These are phyloP conservation scores for Helianthus tuberosus DNA, from an alignment of 129 eudicot genomes.

Conservation along the genomic window DNA sequence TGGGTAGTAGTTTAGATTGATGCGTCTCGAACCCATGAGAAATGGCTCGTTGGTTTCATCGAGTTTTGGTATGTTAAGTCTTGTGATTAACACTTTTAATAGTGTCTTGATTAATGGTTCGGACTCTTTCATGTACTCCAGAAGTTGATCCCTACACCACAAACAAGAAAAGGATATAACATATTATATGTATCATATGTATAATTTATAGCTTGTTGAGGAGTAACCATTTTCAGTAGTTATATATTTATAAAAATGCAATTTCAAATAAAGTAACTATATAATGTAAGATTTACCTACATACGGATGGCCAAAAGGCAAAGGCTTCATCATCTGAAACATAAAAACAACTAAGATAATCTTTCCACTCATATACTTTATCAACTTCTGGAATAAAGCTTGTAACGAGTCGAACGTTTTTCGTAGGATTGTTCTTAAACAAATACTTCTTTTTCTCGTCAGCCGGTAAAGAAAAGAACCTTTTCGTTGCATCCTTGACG, in stretches of 20 bases:
- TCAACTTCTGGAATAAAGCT: constrained; percentile 61
- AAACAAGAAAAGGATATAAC: background rate
- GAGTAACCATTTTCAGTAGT: too few relatives aligned
- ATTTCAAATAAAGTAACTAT: too few relatives aligned
- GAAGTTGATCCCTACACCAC: constrained; percentile 39
- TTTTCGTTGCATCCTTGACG: constrained; percentile 46
- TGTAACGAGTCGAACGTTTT: constrained; percentile 39
- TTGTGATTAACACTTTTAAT: constrained; percentile 36
- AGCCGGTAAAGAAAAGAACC: constrained; percentile 51
- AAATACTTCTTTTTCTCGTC: constrained; percentile 62
- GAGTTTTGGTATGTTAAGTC: constrained; percentile 32
- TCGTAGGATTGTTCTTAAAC: constrained; percentile 42
- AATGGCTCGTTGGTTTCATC: constrained; percentile 35
- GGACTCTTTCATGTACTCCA: constrained; percentile 36
- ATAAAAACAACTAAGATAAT: constrained; percentile 36
- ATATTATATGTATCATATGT: too few relatives aligned
- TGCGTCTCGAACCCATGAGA: constrained; percentile 51
- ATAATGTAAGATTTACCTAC: constrained; percentile 29
- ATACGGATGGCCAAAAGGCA: constrained; percentile 45
- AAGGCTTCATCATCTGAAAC: constrained; percentile 38
- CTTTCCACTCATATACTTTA: constrained; percentile 52
- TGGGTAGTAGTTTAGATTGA: constrained; percentile 59
- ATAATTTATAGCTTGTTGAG: too few relatives aligned
- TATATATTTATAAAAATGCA: too few relatives aligned
- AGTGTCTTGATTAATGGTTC: constrained; percentile 40